Conservation (phyloP, 208 protist species). For the Leishmania arabica region DNA sequence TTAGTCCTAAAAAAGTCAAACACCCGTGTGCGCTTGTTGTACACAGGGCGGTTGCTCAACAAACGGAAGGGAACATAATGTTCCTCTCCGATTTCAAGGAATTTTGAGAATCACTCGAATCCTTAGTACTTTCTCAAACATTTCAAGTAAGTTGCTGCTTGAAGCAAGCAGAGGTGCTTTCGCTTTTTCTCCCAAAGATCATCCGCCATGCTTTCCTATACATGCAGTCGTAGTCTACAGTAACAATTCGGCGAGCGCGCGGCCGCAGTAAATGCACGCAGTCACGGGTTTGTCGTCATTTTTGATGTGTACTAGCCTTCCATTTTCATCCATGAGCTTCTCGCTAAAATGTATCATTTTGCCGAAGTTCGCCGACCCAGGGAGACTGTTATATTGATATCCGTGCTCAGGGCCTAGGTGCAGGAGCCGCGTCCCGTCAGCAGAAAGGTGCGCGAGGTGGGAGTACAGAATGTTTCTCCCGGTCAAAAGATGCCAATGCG, state of each 20-base stretch:
- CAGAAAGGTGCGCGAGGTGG: slow-evolving; percentile 70
- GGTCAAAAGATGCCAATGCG: slow-evolving; percentile 83
- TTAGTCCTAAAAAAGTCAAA: background rate
- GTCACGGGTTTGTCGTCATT: slow-evolving; percentile 59
- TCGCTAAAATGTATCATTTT: slow-evolving; percentile 75
- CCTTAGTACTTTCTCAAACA: background rate
- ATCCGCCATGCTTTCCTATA: too few species aligned
- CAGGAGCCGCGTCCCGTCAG: slow-evolving; percentile 54
- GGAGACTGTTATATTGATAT: slow-evolving; percentile 89
- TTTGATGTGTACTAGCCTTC: slow-evolving; percentile 43
- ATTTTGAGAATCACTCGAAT: too few species aligned
- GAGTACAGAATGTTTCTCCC: slow-evolving; percentile 76
- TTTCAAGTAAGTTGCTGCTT: background rate
- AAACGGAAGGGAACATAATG: background rate
- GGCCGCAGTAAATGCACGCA: slow-evolving; percentile 77
- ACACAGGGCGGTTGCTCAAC: background rate
- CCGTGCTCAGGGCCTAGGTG: slow-evolving; percentile 81
- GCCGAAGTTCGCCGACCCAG: slow-evolving; percentile 70
- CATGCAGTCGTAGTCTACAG: background rate
- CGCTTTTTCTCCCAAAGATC: background rate
- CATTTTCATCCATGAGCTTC: slow-evolving; percentile 55
- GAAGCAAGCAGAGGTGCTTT: background rate
- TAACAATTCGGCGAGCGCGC: slow-evolving; percentile 4
- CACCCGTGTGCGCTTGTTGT: background rate
- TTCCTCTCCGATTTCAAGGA: background rate